Percentiles rank a stretch among this genome's conserved stretches.
Conservation (phyloP, 768 basidiomycete species). For the Crassisporium funariophilum region DNA sequence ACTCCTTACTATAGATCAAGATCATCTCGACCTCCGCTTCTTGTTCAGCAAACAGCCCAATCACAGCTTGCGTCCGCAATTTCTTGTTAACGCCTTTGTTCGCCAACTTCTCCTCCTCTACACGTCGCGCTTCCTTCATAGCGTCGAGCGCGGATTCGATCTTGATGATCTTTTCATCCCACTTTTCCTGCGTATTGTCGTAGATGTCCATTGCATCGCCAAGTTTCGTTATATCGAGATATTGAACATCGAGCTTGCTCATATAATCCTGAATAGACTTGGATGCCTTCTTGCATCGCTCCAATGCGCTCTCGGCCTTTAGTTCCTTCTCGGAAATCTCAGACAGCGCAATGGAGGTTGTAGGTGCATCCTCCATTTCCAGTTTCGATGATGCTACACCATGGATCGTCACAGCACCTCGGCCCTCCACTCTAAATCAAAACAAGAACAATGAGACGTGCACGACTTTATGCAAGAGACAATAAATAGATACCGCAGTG, state of each 20-base stretch:
- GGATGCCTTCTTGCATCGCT: not conserved
- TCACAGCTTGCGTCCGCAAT: conserved; percentile 6
- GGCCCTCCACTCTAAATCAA: conserved; percentile 34
- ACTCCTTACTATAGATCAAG: conserved; percentile 36
- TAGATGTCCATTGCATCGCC: conserved; percentile 29
- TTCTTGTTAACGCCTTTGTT: conserved; percentile 8
- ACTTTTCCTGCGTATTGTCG: conserved; percentile 26
- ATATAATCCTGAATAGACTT: not conserved
- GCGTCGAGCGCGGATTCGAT: conserved; percentile 26
- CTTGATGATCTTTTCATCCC: conserved; percentile 18
- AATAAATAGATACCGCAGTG: conserved; percentile 26
- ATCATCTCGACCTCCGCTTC: conserved; percentile 35
- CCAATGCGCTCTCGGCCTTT: not conserved
- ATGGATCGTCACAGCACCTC: conserved; percentile 40
- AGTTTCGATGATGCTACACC: conserved; percentile 26
- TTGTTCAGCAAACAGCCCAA: conserved; percentile 34
- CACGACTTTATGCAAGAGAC: not conserved
- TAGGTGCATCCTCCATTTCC: not conserved
- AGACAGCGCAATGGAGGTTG: not conserved
- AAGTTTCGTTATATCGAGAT: not conserved
- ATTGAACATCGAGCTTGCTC: not conserved
- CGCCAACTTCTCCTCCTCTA: conserved; percentile 21
- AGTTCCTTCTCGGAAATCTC: not conserved
- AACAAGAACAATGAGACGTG: not conserved
- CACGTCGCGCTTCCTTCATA: conserved; percentile 30